Percentiles rank a stretch among this genome's conserved stretches.
Conservation (phyloP, 192 early-diverging fungal species). For the Coemansia sp. region DNA sequence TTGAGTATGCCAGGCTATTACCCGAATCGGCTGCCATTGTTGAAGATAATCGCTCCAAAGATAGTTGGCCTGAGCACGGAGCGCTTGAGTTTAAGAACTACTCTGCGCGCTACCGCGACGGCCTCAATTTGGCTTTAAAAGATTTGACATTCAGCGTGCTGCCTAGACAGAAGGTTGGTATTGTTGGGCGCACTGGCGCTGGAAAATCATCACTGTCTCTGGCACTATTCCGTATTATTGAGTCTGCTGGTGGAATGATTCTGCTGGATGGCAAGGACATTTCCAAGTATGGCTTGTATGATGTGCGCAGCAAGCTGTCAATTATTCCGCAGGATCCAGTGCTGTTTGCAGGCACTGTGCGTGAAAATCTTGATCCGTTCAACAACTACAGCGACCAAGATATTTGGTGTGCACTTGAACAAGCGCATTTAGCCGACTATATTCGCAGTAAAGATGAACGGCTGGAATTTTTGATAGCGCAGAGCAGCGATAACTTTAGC, state of each 20-base stretch:
- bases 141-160: constrained; percentile 34
- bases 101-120: constrained; percentile 66
- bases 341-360: too few relatives aligned
- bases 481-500: constrained; percentile 83
- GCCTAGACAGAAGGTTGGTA: constrained; percentile 52
- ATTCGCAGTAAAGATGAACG: constrained; percentile 62
- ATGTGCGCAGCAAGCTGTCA: too few relatives aligned
- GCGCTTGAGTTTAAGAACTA: constrained; percentile 12
- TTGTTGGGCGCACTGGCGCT: too few relatives aligned
- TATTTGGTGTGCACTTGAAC: constrained; percentile 71
- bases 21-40: not conserved
- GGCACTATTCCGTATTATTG: too few relatives aligned
- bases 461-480: constrained; percentile 68
- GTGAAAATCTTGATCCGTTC: too few relatives aligned
- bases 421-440: constrained; percentile 65
- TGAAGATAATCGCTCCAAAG: not conserved
- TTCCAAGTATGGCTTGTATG: too few relatives aligned
- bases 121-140: constrained; percentile 76
- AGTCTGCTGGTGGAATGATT: too few relatives aligned
- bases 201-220: too few relatives aligned
- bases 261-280: too few relatives aligned
- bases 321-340: too few relatives aligned
- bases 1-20: not conserved
- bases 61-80: not conserved
- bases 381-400: too few relatives aligned